A percentile compares a stretch with the other conserved stretches of the same genome.
phyloP scores from a whole-genome alignment of 257 asterid species.

The Nicotiana knightiana region DNA sequence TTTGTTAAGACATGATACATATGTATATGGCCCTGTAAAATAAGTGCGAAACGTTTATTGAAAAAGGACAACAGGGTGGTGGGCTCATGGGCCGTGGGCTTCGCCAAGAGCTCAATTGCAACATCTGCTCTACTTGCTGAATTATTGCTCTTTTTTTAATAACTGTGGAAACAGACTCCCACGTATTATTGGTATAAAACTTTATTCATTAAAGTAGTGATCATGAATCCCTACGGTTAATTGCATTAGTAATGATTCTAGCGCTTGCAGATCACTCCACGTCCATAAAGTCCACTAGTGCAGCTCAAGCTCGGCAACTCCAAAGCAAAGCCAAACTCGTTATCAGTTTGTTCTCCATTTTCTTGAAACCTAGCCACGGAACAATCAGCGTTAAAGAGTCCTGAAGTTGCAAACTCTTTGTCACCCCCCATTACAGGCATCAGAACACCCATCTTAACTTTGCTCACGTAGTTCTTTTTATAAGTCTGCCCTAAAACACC shows the following conservation, averaged over 20 bases:
- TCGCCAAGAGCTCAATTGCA: too few relatives aligned
- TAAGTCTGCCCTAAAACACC: constrained; percentile 24
- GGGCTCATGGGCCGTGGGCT: too few relatives aligned
- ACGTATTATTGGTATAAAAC: not conserved
- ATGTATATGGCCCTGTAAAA: too few relatives aligned
- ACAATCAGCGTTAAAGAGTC: constrained; percentile 11
- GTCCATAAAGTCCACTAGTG: not conserved
- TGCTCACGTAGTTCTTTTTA: constrained; percentile 9
- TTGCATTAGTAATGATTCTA: not conserved
- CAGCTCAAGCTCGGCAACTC: constrained; percentile 18
- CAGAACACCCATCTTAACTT: constrained; percentile 15
- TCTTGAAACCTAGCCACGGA: constrained; percentile 8
- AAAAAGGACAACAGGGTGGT: too few relatives aligned
- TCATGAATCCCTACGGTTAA: too few relatives aligned
- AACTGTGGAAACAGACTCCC: too few relatives aligned
- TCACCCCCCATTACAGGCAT: constrained; percentile 20
- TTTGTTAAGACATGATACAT: too few relatives aligned
- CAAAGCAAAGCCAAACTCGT: not conserved
- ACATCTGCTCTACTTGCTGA: too few relatives aligned
- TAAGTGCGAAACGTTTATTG: too few relatives aligned
- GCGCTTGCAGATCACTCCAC: constrained; percentile 14
- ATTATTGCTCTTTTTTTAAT: too few relatives aligned
- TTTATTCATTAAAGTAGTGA: too few relatives aligned
- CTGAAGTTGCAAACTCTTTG: constrained; percentile 1
- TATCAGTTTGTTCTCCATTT: not conserved